Base-by-base conservation (phyloP, 1,139 yeast genomes). In the Debaryomyces udenii region DNA sequence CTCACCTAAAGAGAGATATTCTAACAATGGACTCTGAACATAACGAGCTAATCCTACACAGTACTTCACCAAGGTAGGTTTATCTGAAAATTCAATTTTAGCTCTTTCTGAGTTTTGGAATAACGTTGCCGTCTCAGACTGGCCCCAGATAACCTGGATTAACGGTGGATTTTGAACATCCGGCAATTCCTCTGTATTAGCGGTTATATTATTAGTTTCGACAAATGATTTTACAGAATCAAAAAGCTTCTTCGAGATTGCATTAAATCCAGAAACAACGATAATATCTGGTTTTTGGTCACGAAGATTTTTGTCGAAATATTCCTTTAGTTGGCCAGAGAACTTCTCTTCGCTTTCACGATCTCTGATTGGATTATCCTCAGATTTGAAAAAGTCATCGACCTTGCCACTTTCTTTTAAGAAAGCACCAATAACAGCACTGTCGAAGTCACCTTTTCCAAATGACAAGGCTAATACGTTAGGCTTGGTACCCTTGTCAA, bases 121-220 rank as follows among this genome's bases (percentile, higher is more conserved):
- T 47, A 94, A 76, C 42, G 95, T 74, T 0, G 99, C 97, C 26
- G 95, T 90, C 60, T 93, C 99, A 61, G 93, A 97, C 53, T 86
- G 88, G 23, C 88, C 96, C 83, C 90, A 93, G 11, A 90, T 69
- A 3, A 88, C 80, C 38, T 71, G 78, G 24, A 83, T 53, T 26
- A 76, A 59, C 10, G 78, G 78, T 3, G 78, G 68, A 31, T 64
- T 61, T 31, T 61, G 59, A 9, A 63, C 68, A 62, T 50, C 68
- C 1, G 60, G 54, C 34, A 66, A 56, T 31, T 68, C 76, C 22
- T 79, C 86, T 20, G 74, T 75, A 40, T 75, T 80, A 10, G 81
- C 83, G 17, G 69, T 66, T 26, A 86, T 62, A 34, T 76, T 75
- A 50, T 86, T 78, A 14, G 68, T 71, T 38, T 76, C 74, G 11